Evolutionary conservation across 2,329 filamentous ascomycete species (phyloP).

Genomic region (Botrytis galanthina): DNA sequence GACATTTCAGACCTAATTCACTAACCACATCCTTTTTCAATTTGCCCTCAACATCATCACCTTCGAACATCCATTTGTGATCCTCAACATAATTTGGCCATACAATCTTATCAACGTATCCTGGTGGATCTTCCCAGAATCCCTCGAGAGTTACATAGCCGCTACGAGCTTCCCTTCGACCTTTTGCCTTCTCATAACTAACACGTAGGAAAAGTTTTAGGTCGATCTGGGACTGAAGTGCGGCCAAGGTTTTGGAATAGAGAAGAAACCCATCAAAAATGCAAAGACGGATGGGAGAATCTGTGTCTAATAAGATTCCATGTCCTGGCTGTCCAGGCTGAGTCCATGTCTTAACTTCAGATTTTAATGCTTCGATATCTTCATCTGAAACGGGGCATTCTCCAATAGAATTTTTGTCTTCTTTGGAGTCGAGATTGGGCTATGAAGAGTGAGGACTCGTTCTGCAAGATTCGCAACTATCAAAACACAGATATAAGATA

Average conservation of each 20-base stretch:
- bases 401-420: conserved; percentile 63
- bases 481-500: conserved; percentile 33
- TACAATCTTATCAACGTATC: conserved; percentile 90
- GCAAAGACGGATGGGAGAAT: conserved; percentile 49
- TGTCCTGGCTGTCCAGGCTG: conserved; percentile 47
- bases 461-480: conserved; percentile 29
- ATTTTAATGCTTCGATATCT: conserved; percentile 47
- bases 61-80: conserved; percentile 76
- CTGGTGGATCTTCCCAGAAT: conserved; percentile 93
- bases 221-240: conserved; percentile 61
- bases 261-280: conserved; percentile 89
- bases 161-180: conserved; percentile 63
- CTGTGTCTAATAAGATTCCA: conserved; percentile 34
- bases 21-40: conserved; percentile 48
- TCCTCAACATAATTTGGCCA: conserved; percentile 91
- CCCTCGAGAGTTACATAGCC: conserved; percentile 82
- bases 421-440: conserved; percentile 53
- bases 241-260: conserved; percentile 57
- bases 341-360: conserved; percentile 49
- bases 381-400: conserved; percentile 50
- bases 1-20: conserved; percentile 49
- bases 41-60: conserved; percentile 59
- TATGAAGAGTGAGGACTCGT: conserved; percentile 35
- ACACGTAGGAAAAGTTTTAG: conserved; percentile 76
- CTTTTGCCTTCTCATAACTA: conserved; percentile 60